A percentile compares a stretch with the other conserved stretches of the same genome.
These are phyloP conservation scores for Bryoerythrophyllum caledonicum DNA, from an alignment of 225 moss, liverwort and hornwort species.

Conservation along the genomic window DNA sequence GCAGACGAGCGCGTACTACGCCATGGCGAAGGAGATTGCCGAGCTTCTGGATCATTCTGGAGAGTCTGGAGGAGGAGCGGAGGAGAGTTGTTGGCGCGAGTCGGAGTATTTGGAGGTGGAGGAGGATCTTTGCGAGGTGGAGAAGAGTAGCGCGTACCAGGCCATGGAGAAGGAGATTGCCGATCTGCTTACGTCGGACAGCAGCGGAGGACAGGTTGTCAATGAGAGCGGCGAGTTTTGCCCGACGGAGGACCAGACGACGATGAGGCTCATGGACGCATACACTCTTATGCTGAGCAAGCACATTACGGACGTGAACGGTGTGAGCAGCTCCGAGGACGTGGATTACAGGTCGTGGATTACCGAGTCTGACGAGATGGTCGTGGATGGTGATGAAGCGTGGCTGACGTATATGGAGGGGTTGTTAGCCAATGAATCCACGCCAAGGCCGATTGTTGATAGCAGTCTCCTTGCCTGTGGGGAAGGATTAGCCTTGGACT, in stretches of 20 bases:
- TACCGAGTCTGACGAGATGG: slow-evolving; percentile 16
- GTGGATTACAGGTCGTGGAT: slow-evolving; percentile 32
- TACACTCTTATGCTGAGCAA: slow-evolving; percentile 20
- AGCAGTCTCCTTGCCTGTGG: background rate
- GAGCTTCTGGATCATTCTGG: slow-evolving; percentile 9
- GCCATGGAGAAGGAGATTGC: slow-evolving; percentile 28
- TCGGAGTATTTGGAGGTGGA: background rate
- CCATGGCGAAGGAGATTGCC: slow-evolving; percentile 27
- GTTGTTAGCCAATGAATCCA: background rate
- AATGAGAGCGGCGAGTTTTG: background rate
- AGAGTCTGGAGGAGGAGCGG: background rate
- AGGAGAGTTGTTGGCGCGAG: slow-evolving; percentile 1
- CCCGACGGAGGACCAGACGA: slow-evolving; percentile 21
- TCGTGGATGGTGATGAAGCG: background rate
- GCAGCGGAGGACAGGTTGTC: background rate
- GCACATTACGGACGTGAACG: slow-evolving; percentile 13
- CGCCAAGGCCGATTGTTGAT: background rate
- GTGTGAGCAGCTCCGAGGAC: slow-evolving; percentile 5
- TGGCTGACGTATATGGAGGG: background rate
- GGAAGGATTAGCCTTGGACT: background rate
- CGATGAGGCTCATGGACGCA: slow-evolving; percentile 17
- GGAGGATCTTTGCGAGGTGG: slow-evolving; percentile 17
- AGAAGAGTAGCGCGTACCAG: background rate
- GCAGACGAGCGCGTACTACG: slow-evolving; percentile 13
- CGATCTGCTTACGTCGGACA: slow-evolving; percentile 12